Evolutionary conservation across 169 alveolate species (phyloP), one percentile per base, ranked within the genome.

Genomic region (Theileria equi): DNA sequence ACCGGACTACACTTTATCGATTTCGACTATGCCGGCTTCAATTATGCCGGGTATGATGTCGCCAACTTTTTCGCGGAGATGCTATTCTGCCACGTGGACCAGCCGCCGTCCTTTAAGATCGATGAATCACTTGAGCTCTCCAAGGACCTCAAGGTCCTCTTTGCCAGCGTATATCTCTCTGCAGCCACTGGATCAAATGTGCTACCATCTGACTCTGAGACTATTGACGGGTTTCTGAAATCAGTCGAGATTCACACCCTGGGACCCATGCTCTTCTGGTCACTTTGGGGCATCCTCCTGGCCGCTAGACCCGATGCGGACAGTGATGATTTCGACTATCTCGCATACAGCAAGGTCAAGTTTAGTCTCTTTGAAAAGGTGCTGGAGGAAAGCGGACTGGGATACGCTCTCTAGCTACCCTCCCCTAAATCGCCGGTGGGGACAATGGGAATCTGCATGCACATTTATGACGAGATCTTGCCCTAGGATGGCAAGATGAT

Each of bases 21-120:
- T 55, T 88, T 74, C 47, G 93, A 88, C 28, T 88, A 88, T 58
- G 69, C 89, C n/a, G 88, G 84, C 19, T 72, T 76, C 50, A 88
- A 88, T 68, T 88, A 53, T 25, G 76, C 77, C 23, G 82, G 91
- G 8, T 68, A 84, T 17, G 93, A 88, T 66, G 86, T 88, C 43
- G 93, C 89, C 13, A 80, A 78, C 48, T 71, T 80, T 41, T 84
- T 88, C 49, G 77, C 77, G 3, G 93, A 88, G 70, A 74, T 77
- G 53, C 59, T 80, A 7, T 70, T 81, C 31, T 88, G 81, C 62
- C 86, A 88, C 60, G 72, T 84, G 21, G 77, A 69, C n/a, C 36
- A 65, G 10, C 71, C 70, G 36, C 92, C 93, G 4, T 84, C 66
- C 62, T 88, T 80, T 58, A 55, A 21, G 19, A 58, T 73, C 36